Base-by-base conservation (phyloP, 169 alveolate species). In the Eimeria zaria region DNA sequence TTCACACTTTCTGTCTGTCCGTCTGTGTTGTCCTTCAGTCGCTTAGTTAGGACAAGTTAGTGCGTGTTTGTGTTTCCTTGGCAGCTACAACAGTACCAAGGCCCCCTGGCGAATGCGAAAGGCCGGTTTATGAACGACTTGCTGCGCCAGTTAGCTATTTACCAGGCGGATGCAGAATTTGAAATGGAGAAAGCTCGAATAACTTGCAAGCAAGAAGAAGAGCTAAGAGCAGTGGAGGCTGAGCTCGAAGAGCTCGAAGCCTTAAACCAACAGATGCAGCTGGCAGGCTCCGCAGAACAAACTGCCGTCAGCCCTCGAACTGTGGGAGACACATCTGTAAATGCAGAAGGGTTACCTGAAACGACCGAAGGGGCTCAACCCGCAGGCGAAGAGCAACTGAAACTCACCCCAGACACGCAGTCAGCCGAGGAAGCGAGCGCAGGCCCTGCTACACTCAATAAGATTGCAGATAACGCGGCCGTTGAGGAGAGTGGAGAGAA, bases 71-170 rank as follows among this genome's bases (percentile, higher is more conserved):
- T 62, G 36, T 1, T 83, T n/a, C 39, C 30, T 30, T 51, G 62
- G 14, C 83, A 87, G 94, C 39, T 87, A 44, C 94, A 87, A 64
- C 94, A 87, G 67, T 44, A 64, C 81, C 83, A 64, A 69, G 94
- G 94, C 33, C 83, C 94, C 0, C 44, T 87, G 83, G 94, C 94
- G 36, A 64, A 24, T 41, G 94, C 39, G 24, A 87, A 64, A 12
- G 55, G 71, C 84, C 78, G 60, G 18, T 87, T 87, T 41, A 74
- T 87, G 81, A 24, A 87, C n/a, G 94, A 87, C 44, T 11, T 87
- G 44, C 81, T 87, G 83, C 67, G 46, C 46, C 80, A 87, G 33
- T 83, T 87, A 44, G 94, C 94, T 24, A 11, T 64, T 11, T 48
- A 64, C 64, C 94, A 87, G 46, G 94, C 94, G 39, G 81, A 87